Conservation (phyloP, 305 asterid species). For the Fraxinus latifolia region DNA sequence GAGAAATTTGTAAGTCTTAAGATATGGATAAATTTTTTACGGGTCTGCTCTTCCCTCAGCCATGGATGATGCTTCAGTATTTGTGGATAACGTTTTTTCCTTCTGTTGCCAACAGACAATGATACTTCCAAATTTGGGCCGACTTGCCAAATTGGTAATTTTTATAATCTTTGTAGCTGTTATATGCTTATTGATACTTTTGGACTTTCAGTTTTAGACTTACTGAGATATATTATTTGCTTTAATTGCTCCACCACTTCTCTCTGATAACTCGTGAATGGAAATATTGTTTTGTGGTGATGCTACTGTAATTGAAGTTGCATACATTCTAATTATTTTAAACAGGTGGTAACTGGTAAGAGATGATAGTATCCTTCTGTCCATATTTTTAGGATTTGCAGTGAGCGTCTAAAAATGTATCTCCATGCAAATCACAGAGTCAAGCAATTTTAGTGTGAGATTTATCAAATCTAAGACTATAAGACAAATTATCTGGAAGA, state of each 20-base stretch:
- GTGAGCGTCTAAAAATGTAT: not conserved
- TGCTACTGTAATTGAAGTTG: conserved; percentile 7
- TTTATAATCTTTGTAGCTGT: conserved; percentile 30
- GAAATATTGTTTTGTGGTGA: conserved; percentile 16
- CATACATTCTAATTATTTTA: not conserved
- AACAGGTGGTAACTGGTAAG: not conserved
- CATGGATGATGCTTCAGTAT: conserved; percentile 6
- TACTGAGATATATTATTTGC: conserved; percentile 3
- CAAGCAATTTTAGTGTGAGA: not conserved
- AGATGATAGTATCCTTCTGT: not conserved
- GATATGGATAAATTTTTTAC: conserved; percentile 1
- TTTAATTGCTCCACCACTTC: not conserved
- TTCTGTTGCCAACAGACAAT: conserved; percentile 61
- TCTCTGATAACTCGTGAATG: not conserved
- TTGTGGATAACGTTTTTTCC: conserved; percentile 22
- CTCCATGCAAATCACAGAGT: not conserved
- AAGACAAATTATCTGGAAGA: not conserved
- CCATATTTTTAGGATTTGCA: conserved; percentile 5
- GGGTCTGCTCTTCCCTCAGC: conserved; percentile 13
- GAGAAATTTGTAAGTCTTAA: conserved; percentile 74
- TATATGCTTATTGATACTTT: not conserved
- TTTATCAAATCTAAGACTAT: conserved; percentile 2
- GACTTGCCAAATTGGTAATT: conserved; percentile 86
- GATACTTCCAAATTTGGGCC: conserved; percentile 90
- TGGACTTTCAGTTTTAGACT: not conserved